Base-by-base conservation (phyloP, 148 eudicot genomes). In the Heliosperma pusillum region DNA sequence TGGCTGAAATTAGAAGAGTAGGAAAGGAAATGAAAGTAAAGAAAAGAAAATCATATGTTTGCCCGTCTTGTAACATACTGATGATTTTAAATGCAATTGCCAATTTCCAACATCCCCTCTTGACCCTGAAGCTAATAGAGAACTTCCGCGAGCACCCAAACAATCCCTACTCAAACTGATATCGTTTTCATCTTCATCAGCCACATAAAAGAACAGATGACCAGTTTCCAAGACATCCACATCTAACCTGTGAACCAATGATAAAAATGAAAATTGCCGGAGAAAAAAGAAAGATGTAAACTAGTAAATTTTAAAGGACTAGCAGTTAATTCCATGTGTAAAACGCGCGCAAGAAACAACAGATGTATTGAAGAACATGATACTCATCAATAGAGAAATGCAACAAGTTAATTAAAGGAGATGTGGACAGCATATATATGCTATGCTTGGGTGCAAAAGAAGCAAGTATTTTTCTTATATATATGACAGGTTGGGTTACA, bases 201-300 rank as follows among this genome's bases (percentile, higher is more conserved):
- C 99, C 80, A 95, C 78, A 79, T 95, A 95, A 79, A 95, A 92
- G 87, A 95, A 95, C 71, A 92, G 82, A 83, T 90, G 92, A 30
- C 80, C 89, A 70, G 70, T 73, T 75, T 70, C 76, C 83, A 11
- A 70, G 76, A 61, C 72, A 68, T 86, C 94, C 67, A 81, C 91
- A 73, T 77, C 74, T 64, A 78, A 77, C 73, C 90, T 85, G 82
- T 52, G 44, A 79, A 67, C 42, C 73, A 80, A 68, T 24, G 70
- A 60, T 19, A 44, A 21, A 69, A 29, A 24, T 42, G n/a, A 33
- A 44, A 16, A 72, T 55, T 44, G 33, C 26, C 73, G 55, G 25
- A 26, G 56, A 61, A 16, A 36, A 58, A 11, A 59, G 1, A 10
- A 15, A 61, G 50, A 15, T 30, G 9, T 12, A 63, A 19, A 13